Evolutionary conservation across 2,329 filamentous ascomycete genomes (phyloP).

Genomic region (Stagonosporopsis rhizophila): DNA sequence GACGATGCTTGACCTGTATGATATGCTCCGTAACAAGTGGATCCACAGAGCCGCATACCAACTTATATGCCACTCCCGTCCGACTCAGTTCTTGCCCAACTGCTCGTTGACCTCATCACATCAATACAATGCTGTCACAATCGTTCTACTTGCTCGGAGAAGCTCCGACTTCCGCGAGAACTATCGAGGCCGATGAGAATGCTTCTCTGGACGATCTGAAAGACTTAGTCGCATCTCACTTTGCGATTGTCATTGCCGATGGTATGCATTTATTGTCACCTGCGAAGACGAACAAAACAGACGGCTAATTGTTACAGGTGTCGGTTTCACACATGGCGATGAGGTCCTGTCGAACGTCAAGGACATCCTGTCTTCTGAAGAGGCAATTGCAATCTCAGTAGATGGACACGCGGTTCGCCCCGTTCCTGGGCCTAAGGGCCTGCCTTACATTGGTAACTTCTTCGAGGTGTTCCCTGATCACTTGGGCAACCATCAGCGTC

Average conservation of each 20-base stretch:
- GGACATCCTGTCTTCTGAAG: slow-evolving; percentile 20
- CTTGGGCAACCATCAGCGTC: slow-evolving; percentile 51
- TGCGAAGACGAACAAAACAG: background rate
- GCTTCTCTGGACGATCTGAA: slow-evolving; percentile 34
- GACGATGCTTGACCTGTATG: slow-evolving; percentile 11
- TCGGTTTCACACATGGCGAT: slow-evolving; percentile 21
- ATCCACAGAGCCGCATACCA: slow-evolving; percentile 1
- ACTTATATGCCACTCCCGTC: slow-evolving; percentile 17
- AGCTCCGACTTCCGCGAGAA: slow-evolving; percentile 24
- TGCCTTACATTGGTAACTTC: slow-evolving; percentile 49
- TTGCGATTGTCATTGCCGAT: slow-evolving; percentile 38
- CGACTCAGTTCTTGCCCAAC: slow-evolving; percentile 6
- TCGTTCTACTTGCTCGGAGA: slow-evolving; percentile 42
- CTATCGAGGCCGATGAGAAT: slow-evolving; percentile 33
- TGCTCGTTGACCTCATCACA: slow-evolving; percentile 6
- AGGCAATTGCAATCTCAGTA: slow-evolving; percentile 52
- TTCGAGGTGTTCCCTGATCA: slow-evolving; percentile 53
- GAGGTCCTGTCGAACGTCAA: slow-evolving; percentile 12
- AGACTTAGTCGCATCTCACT: slow-evolving; percentile 36
- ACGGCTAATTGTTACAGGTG: slow-evolving; percentile 11
- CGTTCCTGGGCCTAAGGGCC: slow-evolving; percentile 46
- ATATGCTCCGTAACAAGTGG: slow-evolving; percentile 8
- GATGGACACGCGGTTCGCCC: slow-evolving; percentile 58
- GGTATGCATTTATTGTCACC: slow-evolving; percentile 19
- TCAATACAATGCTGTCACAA: slow-evolving; percentile 25